Base-by-base conservation (phyloP, 2,329 filamentous ascomycete genomes). In the Calonectria naviculata region DNA sequence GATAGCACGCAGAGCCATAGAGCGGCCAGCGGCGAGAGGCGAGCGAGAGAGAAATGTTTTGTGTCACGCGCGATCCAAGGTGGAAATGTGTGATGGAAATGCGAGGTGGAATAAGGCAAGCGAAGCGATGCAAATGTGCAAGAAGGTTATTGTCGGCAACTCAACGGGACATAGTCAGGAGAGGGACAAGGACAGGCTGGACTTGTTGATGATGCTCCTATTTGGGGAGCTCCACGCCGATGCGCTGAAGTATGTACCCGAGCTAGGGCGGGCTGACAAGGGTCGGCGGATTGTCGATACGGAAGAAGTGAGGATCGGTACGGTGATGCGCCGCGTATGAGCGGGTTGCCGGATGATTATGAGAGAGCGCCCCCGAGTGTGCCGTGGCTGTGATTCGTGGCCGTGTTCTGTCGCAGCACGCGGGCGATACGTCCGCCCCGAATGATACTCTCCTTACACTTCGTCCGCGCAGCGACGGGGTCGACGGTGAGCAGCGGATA, bases 1-100 rank as follows among this genome's bases (percentile, higher is more conserved):
- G 73, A 60, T 72, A 71, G 76, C 74, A 76, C 75, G 72, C 74
- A 78, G 71, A 78, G 80, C 79, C 79, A 81, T 81, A 72, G 78
- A 78, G 75, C 60, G 74, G 67, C 71, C 60, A 60, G 61, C 61
- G 66, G 71, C 61, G 68, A 65, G 58, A 60, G 12, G 28, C 47
- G 68, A n/a, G n/a, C 58, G 68, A 69, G 58, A 29, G 46, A 46
- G 58, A 26, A 34, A 58, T 31, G 34, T 28, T 26, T 31, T 38
- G 36, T 31, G 56, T 62, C 56, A 56, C 38, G 56, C 28, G 41
- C 46, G 42, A 21, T 26, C n/a, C n/a, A n/a, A n/a, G n/a, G n/a
- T n/a, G n/a, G n/a, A n/a, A n/a, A n/a, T n/a, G n/a, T n/a, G n/a
- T n/a, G 28, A 62, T 26, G 17, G 52, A 64, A 63, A 68, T 49